Percentiles rank a stretch among this genome's conserved stretches.
phyloP scores from a whole-genome alignment of 2,329 filamentous ascomycete species.

The Cytospora paraplurivora region DNA sequence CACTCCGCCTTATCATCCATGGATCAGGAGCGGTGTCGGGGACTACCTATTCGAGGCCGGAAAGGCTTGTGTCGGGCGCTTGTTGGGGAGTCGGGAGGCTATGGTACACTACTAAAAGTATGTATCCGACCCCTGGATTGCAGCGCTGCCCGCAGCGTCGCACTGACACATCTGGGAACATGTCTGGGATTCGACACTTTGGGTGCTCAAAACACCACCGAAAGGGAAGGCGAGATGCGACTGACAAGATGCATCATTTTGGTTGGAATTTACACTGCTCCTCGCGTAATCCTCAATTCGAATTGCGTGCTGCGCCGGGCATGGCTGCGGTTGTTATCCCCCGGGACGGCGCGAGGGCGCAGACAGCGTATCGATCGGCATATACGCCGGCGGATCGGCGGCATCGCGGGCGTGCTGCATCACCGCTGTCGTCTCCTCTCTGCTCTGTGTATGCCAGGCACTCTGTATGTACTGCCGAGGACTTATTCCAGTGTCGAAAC shows the following conservation, averaged over 20 bases:
- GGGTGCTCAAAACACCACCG: background rate
- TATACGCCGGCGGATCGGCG: background rate
- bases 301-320: conserved; percentile 13
- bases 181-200: background rate
- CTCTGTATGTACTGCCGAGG: background rate
- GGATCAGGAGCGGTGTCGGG: conserved; percentile 28
- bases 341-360: background rate
- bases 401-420: background rate
- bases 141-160: background rate
- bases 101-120: background rate
- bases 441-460: background rate
- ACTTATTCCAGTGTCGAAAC: no score
- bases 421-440: background rate
- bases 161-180: background rate
- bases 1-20: conserved; percentile 20
- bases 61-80: conserved; percentile 27
- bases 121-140: background rate
- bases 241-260: background rate
- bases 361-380: background rate
- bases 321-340: background rate
- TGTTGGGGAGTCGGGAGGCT: conserved; percentile 18
- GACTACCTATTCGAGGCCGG: conserved; percentile 5
- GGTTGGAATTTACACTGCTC: background rate
- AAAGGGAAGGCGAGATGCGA: conserved; percentile 16
- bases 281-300: background rate